phyloP scores from a whole-genome alignment of 768 basidiomycete genomes.

The Suillus clintonianus region DNA sequence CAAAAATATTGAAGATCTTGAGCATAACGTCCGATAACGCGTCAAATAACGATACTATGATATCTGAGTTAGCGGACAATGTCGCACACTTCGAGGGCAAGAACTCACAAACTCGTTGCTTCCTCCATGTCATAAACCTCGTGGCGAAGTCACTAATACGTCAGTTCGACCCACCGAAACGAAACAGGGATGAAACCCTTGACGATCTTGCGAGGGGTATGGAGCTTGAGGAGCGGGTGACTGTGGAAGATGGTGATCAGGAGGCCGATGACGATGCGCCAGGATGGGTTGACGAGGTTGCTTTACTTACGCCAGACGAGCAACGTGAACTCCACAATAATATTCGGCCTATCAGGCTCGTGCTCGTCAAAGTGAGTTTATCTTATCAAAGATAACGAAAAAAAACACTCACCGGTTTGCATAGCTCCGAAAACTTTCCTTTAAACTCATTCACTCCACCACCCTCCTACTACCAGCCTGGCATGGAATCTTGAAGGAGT shows the following conservation, averaged over 20 bases:
- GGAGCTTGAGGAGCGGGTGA: not conserved
- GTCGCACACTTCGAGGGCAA: constrained; percentile 25
- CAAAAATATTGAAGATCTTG: constrained; percentile 18
- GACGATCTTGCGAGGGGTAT: not conserved
- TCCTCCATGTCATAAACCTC: constrained; percentile 41
- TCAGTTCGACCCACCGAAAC: constrained; percentile 32
- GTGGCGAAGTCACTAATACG: constrained; percentile 31
- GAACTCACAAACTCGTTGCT: constrained; percentile 34
- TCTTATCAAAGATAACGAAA: not conserved
- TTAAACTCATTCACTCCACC: constrained; percentile 22
- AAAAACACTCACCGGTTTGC: not conserved
- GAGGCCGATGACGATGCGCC: constrained; percentile 8
- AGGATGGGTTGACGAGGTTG: constrained; percentile 20
- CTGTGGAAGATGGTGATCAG: not conserved
- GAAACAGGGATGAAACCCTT: not conserved
- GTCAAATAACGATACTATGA: constrained; percentile 28
- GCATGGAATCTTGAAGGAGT: not conserved
- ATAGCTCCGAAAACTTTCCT: constrained; percentile 23
- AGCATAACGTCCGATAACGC: constrained; percentile 24
- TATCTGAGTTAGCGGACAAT: constrained; percentile 15
- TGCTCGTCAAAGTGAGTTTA: constrained; percentile 6
- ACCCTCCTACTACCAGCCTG: constrained; percentile 23
- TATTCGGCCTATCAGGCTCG: not conserved
- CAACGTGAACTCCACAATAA: constrained; percentile 10
- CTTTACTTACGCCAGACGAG: constrained; percentile 14